Evolutionary conservation across 345 rosid species (phyloP), one percentile per base, ranked within the genome.

Genomic region (Cochlearia excelsa): DNA sequence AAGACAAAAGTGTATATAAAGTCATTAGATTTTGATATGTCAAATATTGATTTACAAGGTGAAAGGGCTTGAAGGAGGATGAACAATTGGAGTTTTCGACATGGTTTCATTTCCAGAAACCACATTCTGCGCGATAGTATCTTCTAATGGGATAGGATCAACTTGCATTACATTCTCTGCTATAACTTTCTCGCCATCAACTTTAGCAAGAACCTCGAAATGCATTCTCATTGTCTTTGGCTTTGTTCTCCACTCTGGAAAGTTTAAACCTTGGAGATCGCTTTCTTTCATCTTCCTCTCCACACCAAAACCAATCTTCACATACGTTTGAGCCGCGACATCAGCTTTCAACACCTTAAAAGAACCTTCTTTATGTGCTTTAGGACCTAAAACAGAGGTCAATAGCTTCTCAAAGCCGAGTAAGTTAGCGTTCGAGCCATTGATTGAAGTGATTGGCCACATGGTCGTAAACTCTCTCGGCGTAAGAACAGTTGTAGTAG

Each of bases 401-500:
- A 87, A 76, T 27, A 93, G 74, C 27, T 75, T 79, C 82, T 93
- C 95, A 2, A 89, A 82, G 27, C 95, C 99, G 9, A 76, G 61
- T 66, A 93, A 71, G 63, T 87, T 89, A 2, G 81, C 59, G 72
- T 89, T 84, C 0, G 95, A 85, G 61, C 88, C 95, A 42, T 93
- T 85, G 51, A 93, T 54, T 7, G 99, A 93, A 30, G 85, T 77
- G 34, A 93, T 45, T 3, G 97, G 97, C 97, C 97, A 93, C 95
- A 87, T 78, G 51, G 94, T 82, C 23, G 90, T 61, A 31, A 84
- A 81, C 48, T 82, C 94, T 55, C 78, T 81, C 0, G 92, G 96
- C 37, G 96, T 80, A 10, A 93, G 68, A 56, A 84, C 60, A 6
- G 88, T 16, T 16, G 23, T 70, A 6, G 80, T 39, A 4, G 85